Base-by-base conservation (phyloP, 202 grass and related monocot species). In the Saccharum hybrid region DNA sequence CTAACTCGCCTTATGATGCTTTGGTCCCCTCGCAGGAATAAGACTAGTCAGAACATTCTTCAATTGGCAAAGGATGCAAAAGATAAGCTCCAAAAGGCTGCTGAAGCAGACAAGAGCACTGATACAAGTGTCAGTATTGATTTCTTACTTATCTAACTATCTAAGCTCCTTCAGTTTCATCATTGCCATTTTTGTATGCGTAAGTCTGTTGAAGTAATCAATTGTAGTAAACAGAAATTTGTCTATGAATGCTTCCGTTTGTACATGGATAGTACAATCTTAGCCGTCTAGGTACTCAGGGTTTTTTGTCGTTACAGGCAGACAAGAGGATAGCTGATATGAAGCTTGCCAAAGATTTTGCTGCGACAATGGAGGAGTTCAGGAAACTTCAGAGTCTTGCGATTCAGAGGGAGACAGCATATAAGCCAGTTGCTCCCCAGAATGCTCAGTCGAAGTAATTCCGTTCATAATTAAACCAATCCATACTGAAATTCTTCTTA, bases 341-440 rank as follows among this genome's bases (percentile, higher is more conserved):
- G 79, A 97, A 97, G 73, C 87, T 97, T 51, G 94, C 94, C 26
- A 97, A 94, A 88, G 94, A 97, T 97, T 94, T 97, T 12, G 86
- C 86, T 62, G 73, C 85, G 4, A 87, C 92, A 1, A 91, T 97
- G 87, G 89, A 94, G 64, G 94, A 94, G 85, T 97, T 94, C 51
- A 84, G 81, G 23, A 94, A 94, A 72, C 89, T 89, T 87, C 89
- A 97, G 61, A 90, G 84, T 85, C 80, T 97, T 77, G 83, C 91
- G 2, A 91, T 89, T 87, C 91, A 94, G 90, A 90, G 88, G 69
- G 94, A 97, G 77, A 90, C 62, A 11, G 65, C 94, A 67, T 94
- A 92, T 81, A 73, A 82, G 68, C 81, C 94, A 9, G 66, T 88
- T 83, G 65, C 81, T 92, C 74, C 80, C 38, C 89, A 90, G 48